Evolutionary conservation across 768 basidiomycete genomes (phyloP), one percentile per base, ranked within the genome.

Genomic region (Mrakia gelida): DNA sequence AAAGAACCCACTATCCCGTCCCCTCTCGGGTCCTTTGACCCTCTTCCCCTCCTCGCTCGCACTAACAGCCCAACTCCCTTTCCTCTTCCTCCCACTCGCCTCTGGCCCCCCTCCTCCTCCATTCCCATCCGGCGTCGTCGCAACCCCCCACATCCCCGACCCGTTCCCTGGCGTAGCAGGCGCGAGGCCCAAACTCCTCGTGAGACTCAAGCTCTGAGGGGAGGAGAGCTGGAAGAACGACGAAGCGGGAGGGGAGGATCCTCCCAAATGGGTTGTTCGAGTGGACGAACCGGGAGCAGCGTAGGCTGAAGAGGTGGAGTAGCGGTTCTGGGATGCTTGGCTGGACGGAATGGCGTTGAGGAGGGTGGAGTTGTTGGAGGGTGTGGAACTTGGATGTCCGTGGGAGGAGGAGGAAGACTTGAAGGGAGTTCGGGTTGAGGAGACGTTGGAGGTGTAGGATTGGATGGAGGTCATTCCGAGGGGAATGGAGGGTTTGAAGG

Each of bases 361-460:
- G 16, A 52, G 18, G 3, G 49, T 52, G 49, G 49, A 52, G 49
- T 52, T 52, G 49, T 52, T 52, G 49, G 49, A 52, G 0, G 49
- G 49, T 2, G 49, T 52, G 49, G 49, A 52, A 13, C 16, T 18
- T 18, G 49, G 49, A 52, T 52, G 49, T 2, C 16, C 49, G 49
- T 21, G 16, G 18, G 49, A 52, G 49, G 77, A 75, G 7, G 77
- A 74, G 52, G 77, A n/a, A n/a, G n/a, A 75, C n/a, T 62, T 74
- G 72, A 78, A 78, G 3, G 77, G 77, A 23, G 77, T 78, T 13
- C 77, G 63, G 4, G 77, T 78, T 26, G 77, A 78, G 45, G 71
- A 73, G 52, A 78, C 54, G 67, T 68, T 62, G 13, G 77, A 62
- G 23, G 77, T 78, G 52, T 78, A 74, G 43, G 32, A 38, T 26